Evolutionary conservation across 2,329 filamentous ascomycete species (phyloP), one percentile per base, ranked within the genome.

Genomic region (Fusarium robinianum): DNA sequence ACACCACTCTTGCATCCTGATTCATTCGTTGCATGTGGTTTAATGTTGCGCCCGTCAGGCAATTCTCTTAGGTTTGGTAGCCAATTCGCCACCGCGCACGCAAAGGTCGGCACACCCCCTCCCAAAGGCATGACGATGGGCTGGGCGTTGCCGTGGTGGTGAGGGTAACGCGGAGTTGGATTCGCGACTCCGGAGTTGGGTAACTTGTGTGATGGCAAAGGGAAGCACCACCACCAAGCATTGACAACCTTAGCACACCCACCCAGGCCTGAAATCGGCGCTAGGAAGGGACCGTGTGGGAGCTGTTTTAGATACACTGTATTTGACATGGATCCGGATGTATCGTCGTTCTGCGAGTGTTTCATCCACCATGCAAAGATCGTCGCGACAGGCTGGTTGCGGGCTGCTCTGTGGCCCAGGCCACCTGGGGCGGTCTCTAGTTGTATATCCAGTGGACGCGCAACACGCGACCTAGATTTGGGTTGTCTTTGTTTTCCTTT

Each of bases 81-180:
- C 31, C 47, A 46, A 52, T 52, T 54, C 51, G 51, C 51, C 51
- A 52, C 51, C 22, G 51, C 47, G 47, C 49, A 53, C n/a, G n/a
- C 45, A 23, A n/a, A 33, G 3, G 4, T 15, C 15, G 22, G 19
- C 19, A 38, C 24, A 33, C 48, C 45, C 30, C 23, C 46, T 17
- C 33, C 44, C 25, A 22, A 45, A 50, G 49, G 49, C 38, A 53
- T 46, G 50, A 37, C 49, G 32, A 38, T 19, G 5, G 18, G 26
- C 12, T 12, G 11, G 12, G 23, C 27, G 33, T 41, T 27, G 36
- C 22, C 21, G 18, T 22, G 22, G 26, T 17, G 19, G 38, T 41
- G 38, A 29, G 25, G 22, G 32, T n/a, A n/a, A n/a, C n/a, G n/a
- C n/a, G n/a, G n/a, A n/a, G n/a, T n/a, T n/a, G n/a, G n/a, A n/a